Conservation (phyloP, 768 basidiomycete species). For the Clitopilus passeckerianus region DNA sequence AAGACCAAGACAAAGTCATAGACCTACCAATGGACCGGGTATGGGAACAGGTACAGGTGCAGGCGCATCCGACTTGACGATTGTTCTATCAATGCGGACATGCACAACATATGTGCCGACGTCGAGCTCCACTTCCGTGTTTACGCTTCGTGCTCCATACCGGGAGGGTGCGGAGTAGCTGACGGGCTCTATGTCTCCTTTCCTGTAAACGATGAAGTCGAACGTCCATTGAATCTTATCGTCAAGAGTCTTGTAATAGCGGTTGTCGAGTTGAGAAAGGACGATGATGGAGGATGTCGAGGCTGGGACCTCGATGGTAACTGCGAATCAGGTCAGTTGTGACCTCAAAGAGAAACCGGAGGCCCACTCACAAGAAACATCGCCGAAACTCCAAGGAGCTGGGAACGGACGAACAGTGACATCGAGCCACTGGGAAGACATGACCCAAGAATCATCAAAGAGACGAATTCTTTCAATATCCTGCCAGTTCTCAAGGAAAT, state of each 20-base stretch:
- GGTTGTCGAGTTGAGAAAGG: slow-evolving; percentile 29
- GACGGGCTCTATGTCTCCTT: slow-evolving; percentile 20
- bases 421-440: slow-evolving; percentile 37
- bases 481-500: slow-evolving; percentile 33
- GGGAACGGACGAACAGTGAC: slow-evolving; percentile 20
- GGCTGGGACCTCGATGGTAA: slow-evolving; percentile 25
- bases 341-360: not conserved
- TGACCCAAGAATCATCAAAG: slow-evolving; percentile 32
- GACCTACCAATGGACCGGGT: not conserved
- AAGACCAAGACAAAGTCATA: too few relatives aligned
- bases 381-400: slow-evolving; percentile 33
- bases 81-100: slow-evolving; percentile 12
- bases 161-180: slow-evolving; percentile 12
- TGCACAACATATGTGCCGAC: slow-evolving; percentile 24
- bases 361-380: slow-evolving; percentile 29
- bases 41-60: not conserved
- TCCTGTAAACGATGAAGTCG: slow-evolving; percentile 31
- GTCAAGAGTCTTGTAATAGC: slow-evolving; percentile 26
- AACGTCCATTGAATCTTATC: slow-evolving; percentile 21
- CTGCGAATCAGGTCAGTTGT: slow-evolving; percentile 10
- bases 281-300: slow-evolving; percentile 27
- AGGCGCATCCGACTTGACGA: not conserved
- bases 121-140: slow-evolving; percentile 18
- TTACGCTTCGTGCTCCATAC: slow-evolving; percentile 18
- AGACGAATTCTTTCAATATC: slow-evolving; percentile 32